A percentile compares a stretch with the other conserved stretches of the same genome.
Conservation (phyloP, 2,329 filamentous ascomycete genomes). For the Exophiala dermatitidis region DNA sequence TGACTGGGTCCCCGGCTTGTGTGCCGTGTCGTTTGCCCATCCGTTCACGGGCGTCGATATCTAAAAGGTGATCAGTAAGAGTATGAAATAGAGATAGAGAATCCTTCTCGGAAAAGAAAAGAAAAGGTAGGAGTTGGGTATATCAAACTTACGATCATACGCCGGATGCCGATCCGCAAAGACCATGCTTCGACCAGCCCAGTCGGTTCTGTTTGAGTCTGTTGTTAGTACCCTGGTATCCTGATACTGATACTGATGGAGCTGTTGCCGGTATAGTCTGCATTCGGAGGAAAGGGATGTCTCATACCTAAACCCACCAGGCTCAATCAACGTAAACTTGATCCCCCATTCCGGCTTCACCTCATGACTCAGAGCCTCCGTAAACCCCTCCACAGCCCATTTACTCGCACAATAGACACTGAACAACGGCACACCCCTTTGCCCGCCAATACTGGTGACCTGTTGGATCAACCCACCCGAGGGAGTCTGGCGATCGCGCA, state of each 20-base stretch:
- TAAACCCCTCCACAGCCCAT: slow-evolving; percentile 44
- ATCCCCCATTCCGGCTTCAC: slow-evolving; percentile 40
- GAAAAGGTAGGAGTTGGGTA: not conserved
- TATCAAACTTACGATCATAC: slow-evolving; percentile 22
- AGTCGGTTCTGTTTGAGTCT: slow-evolving; percentile 19
- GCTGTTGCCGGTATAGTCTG: no score
- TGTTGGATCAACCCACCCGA: slow-evolving; percentile 49
- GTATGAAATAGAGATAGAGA: not conserved
- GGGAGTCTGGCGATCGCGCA: slow-evolving; percentile 28
- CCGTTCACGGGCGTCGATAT: slow-evolving; percentile 23
- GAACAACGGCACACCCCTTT: slow-evolving; percentile 32
- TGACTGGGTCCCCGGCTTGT: slow-evolving; percentile 31
- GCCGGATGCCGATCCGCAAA: slow-evolving; percentile 25
- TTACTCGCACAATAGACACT: slow-evolving; percentile 40
- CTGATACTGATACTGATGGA: no score
- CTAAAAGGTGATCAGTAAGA: not conserved
- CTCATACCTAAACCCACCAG: slow-evolving; percentile 27
- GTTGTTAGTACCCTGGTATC: no score
- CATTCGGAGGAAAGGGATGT: not conserved
- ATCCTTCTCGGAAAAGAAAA: not conserved
- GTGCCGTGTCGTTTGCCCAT: slow-evolving; percentile 26
- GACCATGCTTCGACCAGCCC: slow-evolving; percentile 25
- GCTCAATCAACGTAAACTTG: slow-evolving; percentile 29
- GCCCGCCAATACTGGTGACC: slow-evolving; percentile 48
- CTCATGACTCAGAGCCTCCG: slow-evolving; percentile 42